These are phyloP conservation scores for Syncephalastrum contaminatum DNA, from an alignment of 371 early-diverging fungal genomes.

Conservation along the genomic window DNA sequence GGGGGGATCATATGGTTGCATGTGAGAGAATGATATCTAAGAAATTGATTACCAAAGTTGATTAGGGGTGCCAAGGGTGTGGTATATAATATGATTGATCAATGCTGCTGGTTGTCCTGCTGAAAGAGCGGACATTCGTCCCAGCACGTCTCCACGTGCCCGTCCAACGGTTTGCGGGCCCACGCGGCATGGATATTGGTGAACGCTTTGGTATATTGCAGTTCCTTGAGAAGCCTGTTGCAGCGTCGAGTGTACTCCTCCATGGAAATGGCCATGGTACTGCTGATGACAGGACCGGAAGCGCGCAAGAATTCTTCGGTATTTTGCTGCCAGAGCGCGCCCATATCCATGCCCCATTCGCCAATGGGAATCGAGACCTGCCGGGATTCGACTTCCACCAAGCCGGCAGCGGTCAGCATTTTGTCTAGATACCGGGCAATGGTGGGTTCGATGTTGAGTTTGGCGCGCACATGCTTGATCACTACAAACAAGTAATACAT, in stretches of 20 bases:
- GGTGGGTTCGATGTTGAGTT: constrained; percentile 19
- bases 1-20: too few relatives aligned
- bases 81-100: too few relatives aligned
- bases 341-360: constrained; percentile 34
- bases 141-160: too few relatives aligned
- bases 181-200: constrained; percentile 29
- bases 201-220: constrained; percentile 19
- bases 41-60: too few relatives aligned
- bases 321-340: constrained; percentile 33
- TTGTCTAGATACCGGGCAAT: constrained; percentile 18
- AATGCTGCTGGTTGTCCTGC: too few relatives aligned
- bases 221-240: constrained; percentile 15
- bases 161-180: constrained; percentile 23
- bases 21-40: too few relatives aligned
- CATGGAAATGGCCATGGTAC: constrained; percentile 10
- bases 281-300: constrained; percentile 17
- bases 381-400: constrained; percentile 15
- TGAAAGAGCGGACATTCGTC: too few relatives aligned
- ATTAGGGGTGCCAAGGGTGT: too few relatives aligned
- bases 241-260: constrained; percentile 15
- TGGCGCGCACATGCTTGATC: constrained; percentile 7
- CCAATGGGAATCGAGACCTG: constrained; percentile 30
- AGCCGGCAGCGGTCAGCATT: constrained; percentile 13
- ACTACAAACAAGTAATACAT: constrained; percentile 10
- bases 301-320: constrained; percentile 26